phyloP scores from a whole-genome alignment of 495 filamentous ascomycete genomes.

The Amniculicola lignicola region DNA sequence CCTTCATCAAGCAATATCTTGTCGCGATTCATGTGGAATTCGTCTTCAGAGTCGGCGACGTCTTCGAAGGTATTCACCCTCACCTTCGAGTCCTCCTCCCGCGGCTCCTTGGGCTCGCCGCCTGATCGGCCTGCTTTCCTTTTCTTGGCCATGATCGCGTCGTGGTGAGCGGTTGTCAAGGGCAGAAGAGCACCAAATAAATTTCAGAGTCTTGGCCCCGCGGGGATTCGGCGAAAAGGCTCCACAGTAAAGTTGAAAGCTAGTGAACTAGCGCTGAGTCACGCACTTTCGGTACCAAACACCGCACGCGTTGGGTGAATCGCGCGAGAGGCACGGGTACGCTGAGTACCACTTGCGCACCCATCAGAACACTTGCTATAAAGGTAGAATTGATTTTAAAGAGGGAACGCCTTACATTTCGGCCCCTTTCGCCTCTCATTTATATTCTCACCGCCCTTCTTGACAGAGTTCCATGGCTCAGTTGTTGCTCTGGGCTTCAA shows the following conservation, averaged over 20 bases:
- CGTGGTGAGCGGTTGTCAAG: slow-evolving; percentile 23
- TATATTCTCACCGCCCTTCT: slow-evolving; percentile 3
- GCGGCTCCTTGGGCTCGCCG: slow-evolving; percentile 37
- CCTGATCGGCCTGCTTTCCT: slow-evolving; percentile 70
- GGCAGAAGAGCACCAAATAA: neutral
- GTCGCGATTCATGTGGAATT: slow-evolving; percentile 80
- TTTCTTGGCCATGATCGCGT: slow-evolving; percentile 66
- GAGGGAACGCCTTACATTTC: too few relatives aligned
- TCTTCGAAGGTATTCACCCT: slow-evolving; percentile 70
- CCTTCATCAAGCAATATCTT: slow-evolving; percentile 79
- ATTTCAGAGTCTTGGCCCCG: slow-evolving; percentile 16
- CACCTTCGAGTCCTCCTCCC: slow-evolving; percentile 50
- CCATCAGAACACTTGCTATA: too few relatives aligned
- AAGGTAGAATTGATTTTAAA: too few relatives aligned
- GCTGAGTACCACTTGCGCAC: too few relatives aligned
- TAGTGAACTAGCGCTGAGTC: neutral
- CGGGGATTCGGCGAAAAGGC: slow-evolving; percentile 12
- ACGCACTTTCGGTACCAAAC: too few relatives aligned
- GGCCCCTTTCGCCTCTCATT: neutral
- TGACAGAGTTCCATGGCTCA: slow-evolving; percentile 34
- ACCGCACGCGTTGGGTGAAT: too few relatives aligned
- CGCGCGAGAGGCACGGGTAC: too few relatives aligned
- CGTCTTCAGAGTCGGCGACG: slow-evolving; percentile 88
- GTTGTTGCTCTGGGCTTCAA: slow-evolving; percentile 40
- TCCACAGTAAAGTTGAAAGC: neutral